These are phyloP conservation scores for Maudiozyma bulderi DNA, from an alignment of 805 yeast genomes.

Conservation along the genomic window DNA sequence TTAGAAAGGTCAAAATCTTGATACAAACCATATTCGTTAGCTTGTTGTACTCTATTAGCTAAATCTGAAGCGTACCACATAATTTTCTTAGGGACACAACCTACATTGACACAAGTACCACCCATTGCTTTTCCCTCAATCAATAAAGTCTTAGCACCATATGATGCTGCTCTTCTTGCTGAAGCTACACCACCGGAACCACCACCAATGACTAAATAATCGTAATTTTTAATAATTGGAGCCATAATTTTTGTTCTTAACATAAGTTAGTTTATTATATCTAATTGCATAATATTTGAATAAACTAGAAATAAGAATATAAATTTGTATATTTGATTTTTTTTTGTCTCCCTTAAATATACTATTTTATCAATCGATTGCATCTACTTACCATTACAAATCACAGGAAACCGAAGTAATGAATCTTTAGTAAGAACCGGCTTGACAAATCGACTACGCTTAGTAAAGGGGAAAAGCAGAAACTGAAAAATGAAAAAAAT, in stretches of 20 bases:
- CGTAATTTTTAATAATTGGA: slow-evolving; percentile 55
- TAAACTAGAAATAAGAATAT: neutral
- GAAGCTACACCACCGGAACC: slow-evolving; percentile 99
- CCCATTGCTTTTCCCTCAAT: slow-evolving; percentile 81
- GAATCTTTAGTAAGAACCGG: no score
- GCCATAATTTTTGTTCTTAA: slow-evolving; percentile 39
- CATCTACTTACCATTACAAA: no score
- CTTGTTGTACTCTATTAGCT: slow-evolving; percentile 66
- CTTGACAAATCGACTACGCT: no score
- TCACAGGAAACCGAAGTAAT: no score
- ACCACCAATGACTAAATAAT: slow-evolving; percentile 94
- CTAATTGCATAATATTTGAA: neutral
- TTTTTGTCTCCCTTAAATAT: no score
- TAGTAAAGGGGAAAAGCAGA: no score
- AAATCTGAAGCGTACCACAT: slow-evolving; percentile 97
- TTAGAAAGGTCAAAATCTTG: slow-evolving; percentile 44
- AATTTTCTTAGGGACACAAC: slow-evolving; percentile 97
- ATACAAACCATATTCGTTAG: slow-evolving; percentile 73
- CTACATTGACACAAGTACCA: slow-evolving; percentile 98
- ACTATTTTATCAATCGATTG: no score
- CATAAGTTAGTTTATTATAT: neutral
- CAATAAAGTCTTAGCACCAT: slow-evolving; percentile 81
- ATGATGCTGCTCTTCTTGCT: slow-evolving; percentile 88
- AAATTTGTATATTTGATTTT: neutral
- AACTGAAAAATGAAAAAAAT: no score